These are phyloP conservation scores for Trichaptum fuscoviolaceum DNA, from an alignment of 768 basidiomycete species.

Conservation along the genomic window DNA sequence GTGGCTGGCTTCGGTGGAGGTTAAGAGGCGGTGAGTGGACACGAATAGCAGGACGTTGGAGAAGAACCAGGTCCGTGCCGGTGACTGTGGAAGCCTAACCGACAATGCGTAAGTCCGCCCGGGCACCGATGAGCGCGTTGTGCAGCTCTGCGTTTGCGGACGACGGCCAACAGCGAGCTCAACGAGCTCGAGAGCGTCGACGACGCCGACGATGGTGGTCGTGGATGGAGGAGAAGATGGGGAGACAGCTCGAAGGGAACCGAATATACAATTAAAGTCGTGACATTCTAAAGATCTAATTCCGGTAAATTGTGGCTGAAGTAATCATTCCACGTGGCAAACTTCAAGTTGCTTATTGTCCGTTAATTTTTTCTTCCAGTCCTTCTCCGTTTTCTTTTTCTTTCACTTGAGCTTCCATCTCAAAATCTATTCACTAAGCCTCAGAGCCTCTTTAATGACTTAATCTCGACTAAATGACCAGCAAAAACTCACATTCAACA, in stretches of 20 bases:
- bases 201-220: background rate
- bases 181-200: background rate
- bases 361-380: no score
- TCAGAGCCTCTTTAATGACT: no score
- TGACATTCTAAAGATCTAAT: background rate
- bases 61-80: background rate
- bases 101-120: background rate
- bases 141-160: no score
- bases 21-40: background rate
- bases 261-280: background rate
- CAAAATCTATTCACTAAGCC: no score
- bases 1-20: constrained; percentile 1
- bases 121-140: background rate
- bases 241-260: background rate
- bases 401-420: no score
- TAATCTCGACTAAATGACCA: no score
- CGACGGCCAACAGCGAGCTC: background rate
- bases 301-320: background rate
- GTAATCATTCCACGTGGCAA: background rate
- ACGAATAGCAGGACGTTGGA: background rate
- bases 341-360: background rate
- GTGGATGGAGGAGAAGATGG: background rate
- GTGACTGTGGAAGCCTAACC: background rate
- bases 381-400: no score
- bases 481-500: background rate